These are phyloP conservation scores for Debaryomyces singareniensis DNA, from an alignment of 1,139 yeast genomes.

Conservation along the genomic window DNA sequence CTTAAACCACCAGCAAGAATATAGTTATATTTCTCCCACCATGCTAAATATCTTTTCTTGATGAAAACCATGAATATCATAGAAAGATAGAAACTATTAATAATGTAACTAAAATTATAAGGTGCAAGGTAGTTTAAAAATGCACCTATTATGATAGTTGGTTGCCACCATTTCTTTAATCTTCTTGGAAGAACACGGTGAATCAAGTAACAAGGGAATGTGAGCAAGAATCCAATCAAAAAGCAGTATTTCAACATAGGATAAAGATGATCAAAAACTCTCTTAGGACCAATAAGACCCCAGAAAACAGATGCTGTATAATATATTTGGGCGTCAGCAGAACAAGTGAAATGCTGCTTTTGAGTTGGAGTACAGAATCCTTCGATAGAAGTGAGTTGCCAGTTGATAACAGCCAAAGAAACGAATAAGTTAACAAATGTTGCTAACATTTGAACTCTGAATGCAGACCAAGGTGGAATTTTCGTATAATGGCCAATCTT, in stretches of 20 bases:
- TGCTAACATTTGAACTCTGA: slow-evolving; percentile 49
- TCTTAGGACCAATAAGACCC: slow-evolving; percentile 58
- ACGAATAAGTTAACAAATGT: slow-evolving; percentile 35
- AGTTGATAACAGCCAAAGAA: slow-evolving; percentile 46
- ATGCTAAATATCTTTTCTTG: slow-evolving; percentile 35
- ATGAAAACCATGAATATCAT: slow-evolving; percentile 42
- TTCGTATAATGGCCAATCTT: slow-evolving; percentile 57
- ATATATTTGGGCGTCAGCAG: slow-evolving; percentile 38
- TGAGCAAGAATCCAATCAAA: slow-evolving; percentile 45
- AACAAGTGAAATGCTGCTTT: slow-evolving; percentile 40
- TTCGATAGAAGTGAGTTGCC: slow-evolving; percentile 28
- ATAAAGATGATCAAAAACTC: slow-evolving; percentile 40
- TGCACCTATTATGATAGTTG: slow-evolving; percentile 39
- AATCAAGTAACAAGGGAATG: slow-evolving; percentile 43
- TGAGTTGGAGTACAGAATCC: slow-evolving; percentile 39
- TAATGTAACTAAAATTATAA: slow-evolving; percentile 43
- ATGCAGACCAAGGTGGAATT: slow-evolving; percentile 52
- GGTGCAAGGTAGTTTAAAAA: slow-evolving; percentile 40
- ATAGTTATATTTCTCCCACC: slow-evolving; percentile 61
- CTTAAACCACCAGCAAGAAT: slow-evolving; percentile 42
- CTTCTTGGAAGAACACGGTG: slow-evolving; percentile 22
- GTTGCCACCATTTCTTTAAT: slow-evolving; percentile 32
- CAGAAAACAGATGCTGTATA: slow-evolving; percentile 51
- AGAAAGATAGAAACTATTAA: slow-evolving; percentile 36
- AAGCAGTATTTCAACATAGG: slow-evolving; percentile 43